Conservation (phyloP, 768 basidiomycete species). For the Podaxis rugospora region DNA sequence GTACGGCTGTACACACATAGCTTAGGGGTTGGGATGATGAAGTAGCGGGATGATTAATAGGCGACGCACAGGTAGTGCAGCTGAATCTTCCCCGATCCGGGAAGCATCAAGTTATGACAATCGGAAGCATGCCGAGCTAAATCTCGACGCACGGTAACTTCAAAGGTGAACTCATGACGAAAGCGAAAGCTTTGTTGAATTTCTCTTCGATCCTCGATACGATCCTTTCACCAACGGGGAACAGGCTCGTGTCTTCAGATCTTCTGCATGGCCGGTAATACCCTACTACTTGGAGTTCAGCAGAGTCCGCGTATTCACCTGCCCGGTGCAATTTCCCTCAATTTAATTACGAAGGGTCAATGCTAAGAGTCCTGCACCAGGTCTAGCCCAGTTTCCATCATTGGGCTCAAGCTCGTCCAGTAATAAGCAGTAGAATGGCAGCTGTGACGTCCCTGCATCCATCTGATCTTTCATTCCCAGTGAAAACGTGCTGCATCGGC, state of each 20-base stretch:
- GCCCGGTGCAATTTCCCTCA: conserved; percentile 35
- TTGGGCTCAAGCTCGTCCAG: conserved; percentile 79
- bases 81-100: conserved; percentile 44
- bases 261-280: conserved; percentile 74
- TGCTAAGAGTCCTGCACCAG: conserved; percentile 40
- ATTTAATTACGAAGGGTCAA: background rate
- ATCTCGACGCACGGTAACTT: background rate
- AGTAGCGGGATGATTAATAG: background rate
- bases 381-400: conserved; percentile 84
- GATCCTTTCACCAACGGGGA: conserved; percentile 63
- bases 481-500: conserved; percentile 64
- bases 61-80: conserved; percentile 52
- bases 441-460: conserved; percentile 50
- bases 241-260: conserved; percentile 54
- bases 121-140: conserved; percentile 10
- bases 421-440: conserved; percentile 73
- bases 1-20: conserved; percentile 40
- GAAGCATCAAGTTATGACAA: conserved; percentile 54
- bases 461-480: conserved; percentile 41
- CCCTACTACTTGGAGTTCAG: conserved; percentile 53
- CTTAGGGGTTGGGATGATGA: background rate
- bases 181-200: conserved; percentile 60
- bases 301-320: conserved; percentile 49
- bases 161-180: conserved; percentile 49
- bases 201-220: conserved; percentile 47